phyloP scores from a whole-genome alignment of 2,329 filamentous ascomycete genomes.

The Rhinocladiella mackenziei region DNA sequence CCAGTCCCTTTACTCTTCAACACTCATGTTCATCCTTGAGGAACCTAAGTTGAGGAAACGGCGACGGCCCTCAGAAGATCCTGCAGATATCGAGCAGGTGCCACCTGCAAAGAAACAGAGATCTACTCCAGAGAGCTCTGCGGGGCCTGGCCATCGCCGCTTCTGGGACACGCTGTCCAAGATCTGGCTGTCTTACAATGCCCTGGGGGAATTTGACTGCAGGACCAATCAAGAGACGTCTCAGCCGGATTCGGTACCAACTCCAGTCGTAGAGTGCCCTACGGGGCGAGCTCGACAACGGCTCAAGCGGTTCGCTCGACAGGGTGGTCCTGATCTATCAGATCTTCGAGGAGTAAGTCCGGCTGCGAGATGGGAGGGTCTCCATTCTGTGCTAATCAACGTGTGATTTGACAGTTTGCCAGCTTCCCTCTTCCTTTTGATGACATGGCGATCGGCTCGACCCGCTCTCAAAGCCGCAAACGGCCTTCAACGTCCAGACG shows the following conservation, averaged over 20 bases:
- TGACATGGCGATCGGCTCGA: constrained; percentile 9
- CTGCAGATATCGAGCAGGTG: constrained; percentile 5
- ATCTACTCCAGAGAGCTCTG: constrained; percentile 4
- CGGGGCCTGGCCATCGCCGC: constrained; percentile 2
- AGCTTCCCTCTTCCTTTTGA: constrained; percentile 1
- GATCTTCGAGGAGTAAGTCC: constrained; percentile 22
- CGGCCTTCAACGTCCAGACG: constrained; percentile 15
- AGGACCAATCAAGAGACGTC: constrained; percentile 7
- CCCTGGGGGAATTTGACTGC: constrained; percentile 22
- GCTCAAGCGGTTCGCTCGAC: constrained; percentile 20
- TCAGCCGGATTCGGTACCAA: constrained; percentile 1
- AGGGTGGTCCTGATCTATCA: constrained; percentile 18
- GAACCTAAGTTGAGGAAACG: constrained; percentile 17
- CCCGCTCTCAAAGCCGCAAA: constrained; percentile 11
- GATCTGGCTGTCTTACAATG: constrained; percentile 11
- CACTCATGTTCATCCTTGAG: constrained; percentile 17
- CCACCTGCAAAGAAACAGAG: constrained; percentile 15
- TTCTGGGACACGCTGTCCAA: constrained; percentile 25
- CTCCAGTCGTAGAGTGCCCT: constrained; percentile 1
- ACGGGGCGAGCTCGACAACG: constrained; percentile 1
- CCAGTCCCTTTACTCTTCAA: constrained; percentile 1
- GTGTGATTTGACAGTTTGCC: constrained; percentile 11
- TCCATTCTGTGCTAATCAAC: background rate
- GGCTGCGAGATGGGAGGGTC: background rate
- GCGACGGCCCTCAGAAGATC: constrained; percentile 5